phyloP scores from a whole-genome alignment of 2,329 filamentous ascomycete species.

The Calonectria fujianensis region DNA sequence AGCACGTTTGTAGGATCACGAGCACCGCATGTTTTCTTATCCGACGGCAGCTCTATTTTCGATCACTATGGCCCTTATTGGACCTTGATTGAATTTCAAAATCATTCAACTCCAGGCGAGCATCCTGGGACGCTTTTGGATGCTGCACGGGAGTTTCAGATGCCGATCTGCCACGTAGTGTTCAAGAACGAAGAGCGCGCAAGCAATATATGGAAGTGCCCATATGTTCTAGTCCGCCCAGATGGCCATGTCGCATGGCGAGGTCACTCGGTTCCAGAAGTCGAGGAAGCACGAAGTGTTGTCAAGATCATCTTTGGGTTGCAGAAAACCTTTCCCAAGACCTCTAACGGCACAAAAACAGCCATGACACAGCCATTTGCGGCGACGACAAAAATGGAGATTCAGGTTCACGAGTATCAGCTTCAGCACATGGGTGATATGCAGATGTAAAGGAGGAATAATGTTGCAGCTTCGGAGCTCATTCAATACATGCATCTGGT shows the following conservation, averaged over 20 bases:
- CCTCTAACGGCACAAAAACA: not conserved
- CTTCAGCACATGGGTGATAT: slow-evolving; percentile 2
- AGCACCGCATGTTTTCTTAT: slow-evolving; percentile 28
- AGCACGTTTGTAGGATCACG: slow-evolving; percentile 25
- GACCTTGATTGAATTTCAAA: not conserved
- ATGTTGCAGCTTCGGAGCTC: not conserved
- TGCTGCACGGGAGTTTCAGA: not conserved
- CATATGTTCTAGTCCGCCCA: not conserved
- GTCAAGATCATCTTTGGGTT: not conserved
- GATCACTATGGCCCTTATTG: not conserved
- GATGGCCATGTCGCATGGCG: slow-evolving; percentile 3
- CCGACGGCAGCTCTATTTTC: slow-evolving; percentile 8
- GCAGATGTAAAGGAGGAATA: not conserved
- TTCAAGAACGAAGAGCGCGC: not conserved
- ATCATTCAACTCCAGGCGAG: not conserved
- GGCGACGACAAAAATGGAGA: not conserved
- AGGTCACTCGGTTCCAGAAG: not conserved
- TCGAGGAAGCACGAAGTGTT: not conserved
- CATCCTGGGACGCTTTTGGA: not conserved
- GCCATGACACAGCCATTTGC: not conserved
- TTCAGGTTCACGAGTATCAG: not conserved
- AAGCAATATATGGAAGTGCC: not conserved
- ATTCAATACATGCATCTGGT: not conserved
- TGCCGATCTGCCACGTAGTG: not conserved
- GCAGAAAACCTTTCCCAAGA: not conserved